Evolutionary conservation across 257 asterid genomes (phyloP).

Genomic region (Linderniella brevidens): DNA sequence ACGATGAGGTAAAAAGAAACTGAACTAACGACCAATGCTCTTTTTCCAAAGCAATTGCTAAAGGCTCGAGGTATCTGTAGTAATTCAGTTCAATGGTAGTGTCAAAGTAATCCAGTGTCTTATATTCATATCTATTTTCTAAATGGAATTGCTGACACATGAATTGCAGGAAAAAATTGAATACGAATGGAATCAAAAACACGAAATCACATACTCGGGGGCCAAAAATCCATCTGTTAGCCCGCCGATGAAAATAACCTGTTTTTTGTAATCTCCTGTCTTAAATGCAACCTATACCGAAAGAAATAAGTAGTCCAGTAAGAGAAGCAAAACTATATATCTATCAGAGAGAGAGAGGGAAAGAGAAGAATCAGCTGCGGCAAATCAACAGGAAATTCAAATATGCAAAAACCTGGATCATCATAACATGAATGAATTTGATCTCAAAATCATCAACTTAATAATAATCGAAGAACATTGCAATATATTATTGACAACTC

Average conservation of each 20-base stretch:
- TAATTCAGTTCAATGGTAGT: no score
- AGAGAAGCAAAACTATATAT: slow-evolving; percentile 1
- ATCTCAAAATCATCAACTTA: no score
- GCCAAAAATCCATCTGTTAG: slow-evolving; percentile 92
- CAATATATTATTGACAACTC: no score
- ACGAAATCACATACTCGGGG: slow-evolving; percentile 45
- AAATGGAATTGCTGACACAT: neutral
- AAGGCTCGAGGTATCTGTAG: slow-evolving; percentile 72
- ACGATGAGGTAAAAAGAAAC: slow-evolving; percentile 81
- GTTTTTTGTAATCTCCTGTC: slow-evolving; percentile 80
- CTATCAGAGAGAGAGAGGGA: neutral
- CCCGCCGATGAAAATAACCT: slow-evolving; percentile 91
- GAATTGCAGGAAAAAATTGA: no score
- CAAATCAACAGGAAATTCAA: neutral
- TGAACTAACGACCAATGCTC: slow-evolving; percentile 95
- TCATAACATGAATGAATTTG: no score
- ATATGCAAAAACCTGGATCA: no score
- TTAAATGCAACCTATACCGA: slow-evolving; percentile 78
- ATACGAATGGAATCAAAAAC: no score
- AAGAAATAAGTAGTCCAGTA: neutral
- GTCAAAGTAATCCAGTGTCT: no score
- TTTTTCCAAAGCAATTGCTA: slow-evolving; percentile 79
- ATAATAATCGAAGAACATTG: no score
- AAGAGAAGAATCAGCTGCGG: neutral
- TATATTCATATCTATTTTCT: no score